Percentiles rank a stretch among this genome's conserved stretches.
phyloP scores from a whole-genome alignment of 305 asterid genomes.

The Plantago coronopus region DNA sequence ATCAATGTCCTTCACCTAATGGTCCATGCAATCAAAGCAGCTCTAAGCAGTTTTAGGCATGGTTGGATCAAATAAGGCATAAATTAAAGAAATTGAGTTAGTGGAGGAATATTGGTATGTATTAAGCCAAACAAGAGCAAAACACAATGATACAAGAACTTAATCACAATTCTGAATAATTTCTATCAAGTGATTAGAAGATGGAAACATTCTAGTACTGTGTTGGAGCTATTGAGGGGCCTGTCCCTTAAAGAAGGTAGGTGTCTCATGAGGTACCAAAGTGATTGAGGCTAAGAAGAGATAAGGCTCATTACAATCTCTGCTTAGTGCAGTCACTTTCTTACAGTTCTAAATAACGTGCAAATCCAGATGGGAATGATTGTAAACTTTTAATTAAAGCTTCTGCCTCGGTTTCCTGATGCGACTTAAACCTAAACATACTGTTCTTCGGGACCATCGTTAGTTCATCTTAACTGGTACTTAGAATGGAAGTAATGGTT shows the following conservation, averaged over 20 bases:
- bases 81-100: conserved; percentile 2
- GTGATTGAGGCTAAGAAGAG: conserved; percentile 22
- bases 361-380: conserved; percentile 6
- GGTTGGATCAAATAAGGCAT: conserved; percentile 16
- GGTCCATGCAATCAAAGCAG: no score
- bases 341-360: conserved; percentile 19
- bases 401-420: conserved; percentile 13
- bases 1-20: no score
- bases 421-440: conserved; percentile 13
- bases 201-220: no score
- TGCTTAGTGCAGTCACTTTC: conserved; percentile 35
- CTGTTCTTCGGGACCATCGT: neutral
- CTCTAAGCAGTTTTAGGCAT: no score
- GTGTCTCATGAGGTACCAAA: conserved; percentile 38
- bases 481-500: conserved; percentile 2
- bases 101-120: conserved; percentile 16
- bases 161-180: no score
- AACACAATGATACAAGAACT: no score
- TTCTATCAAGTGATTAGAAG: no score
- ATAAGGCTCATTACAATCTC: conserved; percentile 21
- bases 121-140: no score
- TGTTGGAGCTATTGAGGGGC: conserved; percentile 32
- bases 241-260: conserved; percentile 31
- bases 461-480: neutral
- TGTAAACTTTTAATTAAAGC: neutral